Percentiles rank a stretch among this genome's conserved stretches.
These are phyloP conservation scores for Ceratocystis cacaofunesta DNA, from an alignment of 2,329 filamentous ascomycete species.

Conservation along the genomic window DNA sequence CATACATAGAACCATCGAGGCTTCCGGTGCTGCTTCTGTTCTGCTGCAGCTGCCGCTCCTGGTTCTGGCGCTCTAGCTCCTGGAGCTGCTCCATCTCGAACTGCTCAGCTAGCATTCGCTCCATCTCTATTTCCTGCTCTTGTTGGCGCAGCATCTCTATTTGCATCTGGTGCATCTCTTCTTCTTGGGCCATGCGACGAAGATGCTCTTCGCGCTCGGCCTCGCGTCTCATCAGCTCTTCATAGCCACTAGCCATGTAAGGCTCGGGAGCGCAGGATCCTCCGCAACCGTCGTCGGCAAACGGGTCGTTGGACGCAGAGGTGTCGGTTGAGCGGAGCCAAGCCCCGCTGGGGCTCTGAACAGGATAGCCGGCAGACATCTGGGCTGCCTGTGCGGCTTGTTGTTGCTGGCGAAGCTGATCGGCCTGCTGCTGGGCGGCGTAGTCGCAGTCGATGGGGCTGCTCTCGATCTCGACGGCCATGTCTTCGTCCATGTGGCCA, in stretches of 20 bases:
- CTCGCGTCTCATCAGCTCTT: constrained; percentile 49
- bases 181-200: constrained; percentile 10
- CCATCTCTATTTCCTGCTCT: constrained; percentile 27
- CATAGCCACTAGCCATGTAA: constrained; percentile 75
- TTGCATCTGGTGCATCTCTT: constrained; percentile 2
- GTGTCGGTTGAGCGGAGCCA: constrained; percentile 12
- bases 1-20: constrained; percentile 22
- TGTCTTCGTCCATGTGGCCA: constrained; percentile 12
- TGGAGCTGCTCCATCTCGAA: not conserved
- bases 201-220: constrained; percentile 30
- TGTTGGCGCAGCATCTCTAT: not conserved
- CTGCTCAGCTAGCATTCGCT: not conserved
- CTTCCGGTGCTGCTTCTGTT: constrained; percentile 5
- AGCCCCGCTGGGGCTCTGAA: constrained; percentile 7
- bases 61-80: constrained; percentile 27
- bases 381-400: not conserved
- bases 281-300: constrained; percentile 24
- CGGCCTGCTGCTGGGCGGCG: constrained; percentile 5
- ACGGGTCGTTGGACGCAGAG: constrained; percentile 2
- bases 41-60: constrained; percentile 21
- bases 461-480: constrained; percentile 12
- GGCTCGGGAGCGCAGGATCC: constrained; percentile 46
- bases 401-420: not conserved
- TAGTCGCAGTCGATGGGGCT: not conserved
- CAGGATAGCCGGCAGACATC: constrained; percentile 6